Evolutionary conservation across 2,329 filamentous ascomycete genomes (phyloP).

Genomic region (Trichoderma sp.): DNA sequence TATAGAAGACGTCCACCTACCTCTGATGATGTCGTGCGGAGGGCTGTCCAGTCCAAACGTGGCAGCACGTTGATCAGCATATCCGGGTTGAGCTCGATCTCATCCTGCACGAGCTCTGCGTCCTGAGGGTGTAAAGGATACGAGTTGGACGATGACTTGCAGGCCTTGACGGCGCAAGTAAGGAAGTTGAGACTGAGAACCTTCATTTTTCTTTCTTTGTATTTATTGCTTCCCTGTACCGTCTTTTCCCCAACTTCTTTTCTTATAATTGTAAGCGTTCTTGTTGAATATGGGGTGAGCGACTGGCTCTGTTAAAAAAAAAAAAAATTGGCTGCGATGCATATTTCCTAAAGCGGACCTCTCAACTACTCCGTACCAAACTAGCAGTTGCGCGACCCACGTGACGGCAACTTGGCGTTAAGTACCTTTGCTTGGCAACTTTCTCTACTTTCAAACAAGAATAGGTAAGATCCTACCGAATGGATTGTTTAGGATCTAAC

Average conservation of each 20-base stretch:
- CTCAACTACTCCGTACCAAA: not conserved
- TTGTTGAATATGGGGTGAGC: not conserved
- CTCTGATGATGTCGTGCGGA: slow-evolving; percentile 76
- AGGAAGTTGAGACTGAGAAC: slow-evolving; percentile 95
- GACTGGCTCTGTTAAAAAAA: not conserved
- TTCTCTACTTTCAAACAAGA: not conserved
- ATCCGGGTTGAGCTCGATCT: slow-evolving; percentile 77
- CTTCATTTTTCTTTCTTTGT: slow-evolving; percentile 68
- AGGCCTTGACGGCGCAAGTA: slow-evolving; percentile 92
- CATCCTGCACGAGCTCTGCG: slow-evolving; percentile 86
- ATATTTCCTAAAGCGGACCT: slow-evolving; percentile 19
- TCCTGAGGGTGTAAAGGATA: slow-evolving; percentile 94
- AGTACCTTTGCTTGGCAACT: not conserved
- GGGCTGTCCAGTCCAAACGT: slow-evolving; percentile 83
- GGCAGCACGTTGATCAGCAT: slow-evolving; percentile 86
- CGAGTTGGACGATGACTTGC: slow-evolving; percentile 77
- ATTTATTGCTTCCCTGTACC: not conserved
- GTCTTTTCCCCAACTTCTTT: too few species aligned
- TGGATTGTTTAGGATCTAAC: not conserved
- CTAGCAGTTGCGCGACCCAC: slow-evolving; percentile 12
- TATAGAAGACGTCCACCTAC: slow-evolving; percentile 52
- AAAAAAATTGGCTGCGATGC: not conserved
- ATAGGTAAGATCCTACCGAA: not conserved
- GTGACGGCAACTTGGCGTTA: not conserved
- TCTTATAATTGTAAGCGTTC: not conserved